Conservation (phyloP, 2,329 filamentous ascomycete species). For the Ustilaginoidea virens region DNA sequence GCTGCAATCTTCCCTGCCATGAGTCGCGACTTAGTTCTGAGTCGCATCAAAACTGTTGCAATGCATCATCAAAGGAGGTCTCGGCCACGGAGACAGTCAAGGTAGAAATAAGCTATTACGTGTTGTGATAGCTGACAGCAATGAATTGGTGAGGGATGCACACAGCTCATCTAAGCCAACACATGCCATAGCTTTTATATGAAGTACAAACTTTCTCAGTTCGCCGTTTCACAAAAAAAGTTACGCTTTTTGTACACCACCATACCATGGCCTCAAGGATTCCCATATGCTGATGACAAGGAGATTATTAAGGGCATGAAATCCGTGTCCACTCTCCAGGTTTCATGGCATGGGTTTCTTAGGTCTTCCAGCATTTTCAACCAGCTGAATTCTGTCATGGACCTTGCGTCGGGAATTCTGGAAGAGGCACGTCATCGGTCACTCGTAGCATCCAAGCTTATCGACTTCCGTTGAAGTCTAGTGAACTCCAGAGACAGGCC, state of each 20-base stretch:
- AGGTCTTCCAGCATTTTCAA: constrained; percentile 21
- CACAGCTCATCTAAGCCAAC: no score
- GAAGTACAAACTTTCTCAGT: constrained; percentile 19
- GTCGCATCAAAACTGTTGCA: constrained; percentile 21
- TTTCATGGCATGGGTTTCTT: constrained; percentile 20
- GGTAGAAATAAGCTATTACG: constrained; percentile 22
- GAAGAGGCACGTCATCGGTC: constrained; percentile 16
- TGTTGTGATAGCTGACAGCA: constrained; percentile 28
- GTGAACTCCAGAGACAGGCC: constrained; percentile 15
- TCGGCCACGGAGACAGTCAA: constrained; percentile 12
- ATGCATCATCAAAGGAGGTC: constrained; percentile 6
- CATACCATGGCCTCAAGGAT: constrained; percentile 22
- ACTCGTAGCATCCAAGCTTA: constrained; percentile 13
- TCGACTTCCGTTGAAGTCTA: constrained; percentile 14
- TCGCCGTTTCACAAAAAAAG: constrained; percentile 19
- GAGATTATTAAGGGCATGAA: constrained; percentile 16
- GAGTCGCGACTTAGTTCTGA: constrained; percentile 20
- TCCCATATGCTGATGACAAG: constrained; percentile 22
- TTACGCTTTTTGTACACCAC: constrained; percentile 21
- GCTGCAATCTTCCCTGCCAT: constrained; percentile 14
- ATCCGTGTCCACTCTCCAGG: constrained; percentile 14
- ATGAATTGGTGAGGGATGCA: constrained; percentile 26
- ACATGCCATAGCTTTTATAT: no score
- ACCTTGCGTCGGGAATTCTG: constrained; percentile 18
- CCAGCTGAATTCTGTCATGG: constrained; percentile 21